Base-by-base conservation (phyloP, 73 alveolate genomes). In the Durusdinium trenchii region DNA sequence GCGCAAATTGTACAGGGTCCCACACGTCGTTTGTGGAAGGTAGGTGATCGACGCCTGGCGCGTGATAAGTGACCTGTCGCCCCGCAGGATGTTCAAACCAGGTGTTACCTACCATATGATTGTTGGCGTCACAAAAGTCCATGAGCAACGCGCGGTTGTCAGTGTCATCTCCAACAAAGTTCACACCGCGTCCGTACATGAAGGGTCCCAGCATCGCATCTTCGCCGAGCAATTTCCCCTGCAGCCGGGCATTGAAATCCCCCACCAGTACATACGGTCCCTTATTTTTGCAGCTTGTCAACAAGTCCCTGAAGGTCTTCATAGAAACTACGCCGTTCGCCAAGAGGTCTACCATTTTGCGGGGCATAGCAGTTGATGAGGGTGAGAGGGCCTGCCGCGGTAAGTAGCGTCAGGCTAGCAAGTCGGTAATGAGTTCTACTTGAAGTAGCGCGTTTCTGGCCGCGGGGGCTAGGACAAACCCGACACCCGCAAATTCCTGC, bases 61-160 rank as follows among this genome's bases (percentile, higher is more conserved):
- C 91, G 1, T 50, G 42, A 43, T 45, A 81, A 0, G 91, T 81
- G 42, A 47, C 91, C 36, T 81, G 91, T 30, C 69, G 3, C 69
- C 69, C 91, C 14, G 35, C n/a, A 28, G 91, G 69, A 9, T 81
- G 91, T 35, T 81, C 47, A 26, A 81, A 81, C 91, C 91, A 81
- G 2, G 94, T 83, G 76, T 83, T 83, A 20, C 52, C 94, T 3
- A 83, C 75, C 38, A 83, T 48, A 2, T 50, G 43, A 43, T 83
- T 51, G 36, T 50, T 48, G 14, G 76, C 94, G 5, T 42, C 71
- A 48, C 94, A 83, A n/a, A 83, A 32, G 32, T 83, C 94, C 30
- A 81, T 1, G 0, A 81, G 35, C 91, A 81, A 43, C 23, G 23
- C 46, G 45, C 91, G 3, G 36, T 48, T 48, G 52, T 36, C 67